Evolutionary conservation across 257 asterid genomes (phyloP).

Genomic region (Prunella vulgaris): DNA sequence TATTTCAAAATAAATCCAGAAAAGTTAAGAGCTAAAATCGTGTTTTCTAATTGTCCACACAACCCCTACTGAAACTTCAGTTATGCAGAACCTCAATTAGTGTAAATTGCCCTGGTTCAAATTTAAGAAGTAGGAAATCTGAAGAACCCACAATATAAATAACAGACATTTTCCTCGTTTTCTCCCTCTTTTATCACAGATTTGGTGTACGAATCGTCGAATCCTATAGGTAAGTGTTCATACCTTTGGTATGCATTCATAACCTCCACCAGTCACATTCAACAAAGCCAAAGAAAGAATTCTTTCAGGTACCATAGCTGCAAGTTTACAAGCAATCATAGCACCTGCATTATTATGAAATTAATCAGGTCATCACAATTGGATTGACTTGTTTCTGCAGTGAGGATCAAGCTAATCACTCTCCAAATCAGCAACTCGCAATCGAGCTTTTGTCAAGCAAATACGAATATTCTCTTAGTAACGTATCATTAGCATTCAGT

Average conservation of each 20-base stretch:
- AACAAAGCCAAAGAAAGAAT: conserved; percentile 79
- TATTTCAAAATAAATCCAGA: not conserved
- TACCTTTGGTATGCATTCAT: conserved; percentile 94
- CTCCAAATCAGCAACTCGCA: not conserved
- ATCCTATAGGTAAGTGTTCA: not conserved
- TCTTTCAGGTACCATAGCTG: conserved; percentile 79
- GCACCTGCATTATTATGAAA: conserved; percentile 59
- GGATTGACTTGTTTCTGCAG: not conserved
- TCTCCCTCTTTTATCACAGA: not conserved
- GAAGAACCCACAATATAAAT: not conserved
- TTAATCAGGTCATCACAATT: conserved; percentile 2
- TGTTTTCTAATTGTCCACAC: not conserved
- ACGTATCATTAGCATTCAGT: not conserved
- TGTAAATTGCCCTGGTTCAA: not conserved
- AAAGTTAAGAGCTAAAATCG: not conserved
- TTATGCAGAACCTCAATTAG: not conserved
- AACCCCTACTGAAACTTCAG: not conserved
- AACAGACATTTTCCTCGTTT: not conserved
- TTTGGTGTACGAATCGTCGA: not conserved
- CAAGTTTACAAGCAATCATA: conserved; percentile 92
- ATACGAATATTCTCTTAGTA: not conserved
- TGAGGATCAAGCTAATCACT: not conserved
- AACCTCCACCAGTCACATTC: conserved; percentile 98
- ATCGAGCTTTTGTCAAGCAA: not conserved
- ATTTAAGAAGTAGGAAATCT: not conserved